Evolutionary conservation across 2,329 filamentous ascomycete species (phyloP).

Genomic region (Apiospora aurea): DNA sequence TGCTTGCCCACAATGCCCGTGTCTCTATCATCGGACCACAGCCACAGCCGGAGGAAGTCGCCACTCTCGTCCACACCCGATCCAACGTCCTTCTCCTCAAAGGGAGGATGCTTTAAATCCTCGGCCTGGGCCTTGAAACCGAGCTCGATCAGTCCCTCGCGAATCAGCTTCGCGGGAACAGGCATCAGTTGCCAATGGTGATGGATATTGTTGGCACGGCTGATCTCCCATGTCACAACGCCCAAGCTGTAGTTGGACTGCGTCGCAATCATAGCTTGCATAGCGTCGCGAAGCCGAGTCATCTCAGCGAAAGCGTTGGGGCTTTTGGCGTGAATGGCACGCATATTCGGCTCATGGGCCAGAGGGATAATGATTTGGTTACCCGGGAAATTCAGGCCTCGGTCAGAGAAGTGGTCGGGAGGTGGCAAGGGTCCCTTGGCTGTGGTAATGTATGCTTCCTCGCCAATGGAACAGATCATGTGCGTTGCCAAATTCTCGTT

Average conservation of each 20-base stretch:
- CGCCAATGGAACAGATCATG: constrained; percentile 88
- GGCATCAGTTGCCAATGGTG: constrained; percentile 94
- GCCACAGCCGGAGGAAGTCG: constrained; percentile 84
- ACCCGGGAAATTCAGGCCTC: constrained; percentile 76
- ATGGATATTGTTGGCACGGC: constrained; percentile 80
- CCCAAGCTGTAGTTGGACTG: constrained; percentile 69
- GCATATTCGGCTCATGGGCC: constrained; percentile 78
- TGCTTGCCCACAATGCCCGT: constrained; percentile 68
- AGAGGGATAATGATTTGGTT: constrained; percentile 94
- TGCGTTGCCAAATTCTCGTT: constrained; percentile 85
- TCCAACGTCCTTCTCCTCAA: constrained; percentile 56
- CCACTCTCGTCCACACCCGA: constrained; percentile 58
- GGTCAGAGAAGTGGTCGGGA: constrained; percentile 67
- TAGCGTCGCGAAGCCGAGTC: constrained; percentile 76
- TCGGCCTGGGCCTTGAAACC: constrained; percentile 90
- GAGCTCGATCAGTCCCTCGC: constrained; percentile 79
- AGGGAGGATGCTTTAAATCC: constrained; percentile 66
- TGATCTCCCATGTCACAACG: constrained; percentile 92
- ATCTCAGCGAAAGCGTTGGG: constrained; percentile 77
- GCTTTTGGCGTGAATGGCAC: constrained; percentile 66
- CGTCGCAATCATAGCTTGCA: constrained; percentile 80
- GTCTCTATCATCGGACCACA: constrained; percentile 70
- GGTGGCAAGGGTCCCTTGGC: constrained; percentile 89
- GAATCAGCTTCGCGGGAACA: constrained; percentile 71
- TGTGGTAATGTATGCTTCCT: constrained; percentile 86